Evolutionary conservation across 1,139 yeast genomes (phyloP).

Genomic region (Yamadazyma atmosphaerica): DNA sequence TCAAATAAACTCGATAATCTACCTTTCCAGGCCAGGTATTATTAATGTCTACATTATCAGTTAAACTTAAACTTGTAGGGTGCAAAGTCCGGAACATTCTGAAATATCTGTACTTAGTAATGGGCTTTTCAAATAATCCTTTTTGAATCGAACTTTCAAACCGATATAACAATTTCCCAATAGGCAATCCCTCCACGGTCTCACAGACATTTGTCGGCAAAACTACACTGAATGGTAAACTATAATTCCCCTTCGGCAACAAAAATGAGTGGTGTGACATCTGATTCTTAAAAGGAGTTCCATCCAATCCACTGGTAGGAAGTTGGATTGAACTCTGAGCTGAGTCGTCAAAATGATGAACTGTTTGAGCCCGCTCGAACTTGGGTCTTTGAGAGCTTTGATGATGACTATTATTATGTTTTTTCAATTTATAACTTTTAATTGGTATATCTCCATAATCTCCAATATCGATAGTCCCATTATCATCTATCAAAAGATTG

Average conservation of each 20-base stretch:
- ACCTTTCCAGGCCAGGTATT: conserved; percentile 67
- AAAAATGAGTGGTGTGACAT: conserved; percentile 38
- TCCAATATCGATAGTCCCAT: conserved; percentile 48
- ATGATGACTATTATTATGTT: conserved; percentile 6
- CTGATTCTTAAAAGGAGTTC: conserved; percentile 40
- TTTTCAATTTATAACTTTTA: conserved; percentile 15
- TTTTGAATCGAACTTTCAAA: conserved; percentile 57
- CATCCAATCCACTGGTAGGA: conserved; percentile 44
- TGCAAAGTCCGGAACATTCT: conserved; percentile 52
- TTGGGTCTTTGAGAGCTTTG: conserved; percentile 17
- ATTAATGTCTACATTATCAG: conserved; percentile 58
- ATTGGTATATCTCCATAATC: conserved; percentile 38
- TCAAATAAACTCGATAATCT: conserved; percentile 60
- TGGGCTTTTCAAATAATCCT: conserved; percentile 46
- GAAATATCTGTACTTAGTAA: conserved; percentile 32
- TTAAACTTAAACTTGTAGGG: conserved; percentile 47
- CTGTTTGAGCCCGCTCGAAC: conserved; percentile 21
- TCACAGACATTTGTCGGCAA: conserved; percentile 65
- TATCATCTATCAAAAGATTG: conserved; percentile 49
- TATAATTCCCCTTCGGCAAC: conserved; percentile 65
- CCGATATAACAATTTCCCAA: conserved; percentile 57
- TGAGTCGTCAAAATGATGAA: conserved; percentile 12
- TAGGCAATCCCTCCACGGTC: conserved; percentile 63
- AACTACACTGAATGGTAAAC: conserved; percentile 56
- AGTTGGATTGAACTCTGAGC: conserved; percentile 18